Evolutionary conservation across 2,329 filamentous ascomycete genomes (phyloP).

Genomic region (Epichloe amarillans): DNA sequence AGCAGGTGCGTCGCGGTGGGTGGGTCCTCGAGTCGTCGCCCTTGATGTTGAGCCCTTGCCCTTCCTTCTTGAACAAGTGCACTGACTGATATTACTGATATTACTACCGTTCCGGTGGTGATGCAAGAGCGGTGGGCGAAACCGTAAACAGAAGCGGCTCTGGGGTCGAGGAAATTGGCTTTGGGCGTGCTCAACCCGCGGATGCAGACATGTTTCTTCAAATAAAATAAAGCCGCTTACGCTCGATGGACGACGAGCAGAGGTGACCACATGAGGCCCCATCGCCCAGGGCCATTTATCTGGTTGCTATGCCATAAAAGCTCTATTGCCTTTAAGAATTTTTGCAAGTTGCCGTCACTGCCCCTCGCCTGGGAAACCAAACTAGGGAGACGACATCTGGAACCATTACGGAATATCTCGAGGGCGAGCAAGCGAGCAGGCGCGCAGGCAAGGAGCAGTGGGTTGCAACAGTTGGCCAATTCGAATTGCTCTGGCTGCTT

Average conservation of each 20-base stretch:
- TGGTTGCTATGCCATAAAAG: conserved; percentile 3
- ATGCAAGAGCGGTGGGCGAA: no score
- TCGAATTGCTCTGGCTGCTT: background rate
- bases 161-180: no score
- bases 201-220: no score
- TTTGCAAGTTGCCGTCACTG: background rate
- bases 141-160: no score
- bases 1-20: no score
- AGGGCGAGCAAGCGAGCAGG: background rate
- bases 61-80: no score
- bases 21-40: no score
- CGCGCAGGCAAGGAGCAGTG: background rate
- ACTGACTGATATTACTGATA: no score
- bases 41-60: no score
- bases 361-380: background rate
- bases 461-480: background rate
- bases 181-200: no score
- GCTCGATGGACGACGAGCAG: background rate
- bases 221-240: background rate
- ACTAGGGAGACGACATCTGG: conserved; percentile 1
- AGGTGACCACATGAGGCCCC: background rate
- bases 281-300: background rate
- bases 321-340: background rate
- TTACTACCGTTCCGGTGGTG: no score
- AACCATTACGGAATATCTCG: background rate